A percentile compares a stretch with the other conserved stretches of the same genome.
These are phyloP conservation scores for Hemisphaericaspora nanyangensis DNA, from an alignment of 805 yeast species.

Conservation along the genomic window DNA sequence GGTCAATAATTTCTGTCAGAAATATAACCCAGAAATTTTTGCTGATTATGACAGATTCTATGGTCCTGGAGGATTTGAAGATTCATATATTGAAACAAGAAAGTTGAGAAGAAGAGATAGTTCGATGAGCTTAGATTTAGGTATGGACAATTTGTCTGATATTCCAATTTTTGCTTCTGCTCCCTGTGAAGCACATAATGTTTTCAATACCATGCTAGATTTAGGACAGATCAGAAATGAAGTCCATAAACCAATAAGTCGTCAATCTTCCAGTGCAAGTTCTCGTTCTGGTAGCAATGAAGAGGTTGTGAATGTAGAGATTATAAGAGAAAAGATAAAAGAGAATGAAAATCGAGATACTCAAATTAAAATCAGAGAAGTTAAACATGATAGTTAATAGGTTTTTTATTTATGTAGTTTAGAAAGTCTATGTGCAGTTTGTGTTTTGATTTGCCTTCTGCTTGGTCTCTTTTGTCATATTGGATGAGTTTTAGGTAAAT, in stretches of 20 bases:
- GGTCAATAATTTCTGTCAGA: conserved; percentile 33
- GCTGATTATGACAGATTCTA: conserved; percentile 34
- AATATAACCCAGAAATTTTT: conserved; percentile 36
- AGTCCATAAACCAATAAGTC: no score
- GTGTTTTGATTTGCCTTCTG: no score
- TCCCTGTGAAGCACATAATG: conserved; percentile 4
- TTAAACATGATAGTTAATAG: no score
- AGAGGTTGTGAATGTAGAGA: neutral
- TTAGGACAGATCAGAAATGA: no score
- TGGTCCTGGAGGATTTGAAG: conserved; percentile 4
- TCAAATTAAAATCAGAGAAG: neutral
- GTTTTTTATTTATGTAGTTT: no score
- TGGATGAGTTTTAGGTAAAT: no score
- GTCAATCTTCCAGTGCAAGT: neutral
- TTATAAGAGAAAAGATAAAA: neutral
- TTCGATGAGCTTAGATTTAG: conserved; percentile 6
- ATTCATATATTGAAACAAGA: conserved; percentile 1
- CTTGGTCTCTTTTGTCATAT: no score
- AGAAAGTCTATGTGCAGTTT: no score
- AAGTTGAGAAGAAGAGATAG: conserved; percentile 2
- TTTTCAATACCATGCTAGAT: no score
- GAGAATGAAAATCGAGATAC: neutral
- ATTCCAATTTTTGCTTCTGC: conserved; percentile 25
- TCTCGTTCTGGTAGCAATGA: neutral
- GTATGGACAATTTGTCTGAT: conserved; percentile 20